phyloP scores from a whole-genome alignment of 495 filamentous ascomycete genomes.

The Penicillium silybi region DNA sequence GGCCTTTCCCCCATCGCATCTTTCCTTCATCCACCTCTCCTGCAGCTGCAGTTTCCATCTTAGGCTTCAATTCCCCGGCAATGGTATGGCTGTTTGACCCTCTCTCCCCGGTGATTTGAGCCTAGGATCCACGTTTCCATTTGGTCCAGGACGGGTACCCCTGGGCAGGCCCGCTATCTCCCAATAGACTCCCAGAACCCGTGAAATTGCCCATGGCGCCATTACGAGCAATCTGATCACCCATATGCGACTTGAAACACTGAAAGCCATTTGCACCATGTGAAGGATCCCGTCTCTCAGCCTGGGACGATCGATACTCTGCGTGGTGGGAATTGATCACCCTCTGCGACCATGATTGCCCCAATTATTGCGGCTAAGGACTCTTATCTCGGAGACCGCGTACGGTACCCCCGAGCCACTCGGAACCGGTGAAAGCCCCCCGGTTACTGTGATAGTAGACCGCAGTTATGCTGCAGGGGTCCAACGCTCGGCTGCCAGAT shows the following conservation, averaged over 20 bases:
- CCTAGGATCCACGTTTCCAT: constrained; percentile 6
- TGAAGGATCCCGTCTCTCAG: neutral
- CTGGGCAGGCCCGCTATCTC: constrained; percentile 1
- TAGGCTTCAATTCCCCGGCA: neutral
- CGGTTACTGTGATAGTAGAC: constrained; percentile 1
- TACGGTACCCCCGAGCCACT: neutral
- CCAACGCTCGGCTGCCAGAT: constrained; percentile 16
- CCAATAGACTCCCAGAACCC: constrained; percentile 3
- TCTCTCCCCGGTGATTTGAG: neutral
- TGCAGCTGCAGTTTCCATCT: neutral
- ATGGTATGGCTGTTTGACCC: neutral
- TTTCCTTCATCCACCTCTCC: constrained; percentile 1
- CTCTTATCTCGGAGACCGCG: constrained; percentile 10
- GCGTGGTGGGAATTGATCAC: neutral
- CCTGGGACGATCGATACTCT: neutral
- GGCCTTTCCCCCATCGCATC: neutral
- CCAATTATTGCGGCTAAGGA: neutral
- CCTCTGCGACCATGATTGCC: neutral
- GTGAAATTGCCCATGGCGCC: constrained; percentile 7
- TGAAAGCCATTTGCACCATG: constrained; percentile 17
- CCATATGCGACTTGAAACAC: neutral
- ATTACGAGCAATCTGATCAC: neutral
- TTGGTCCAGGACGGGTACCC: neutral
- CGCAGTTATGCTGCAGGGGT: constrained; percentile 6
- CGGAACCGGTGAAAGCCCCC: neutral